A percentile compares a stretch with the other conserved stretches of the same genome.
Evolutionary conservation across 2,329 filamentous ascomycete genomes (phyloP).

Genomic region (Fusarium dimerum): DNA sequence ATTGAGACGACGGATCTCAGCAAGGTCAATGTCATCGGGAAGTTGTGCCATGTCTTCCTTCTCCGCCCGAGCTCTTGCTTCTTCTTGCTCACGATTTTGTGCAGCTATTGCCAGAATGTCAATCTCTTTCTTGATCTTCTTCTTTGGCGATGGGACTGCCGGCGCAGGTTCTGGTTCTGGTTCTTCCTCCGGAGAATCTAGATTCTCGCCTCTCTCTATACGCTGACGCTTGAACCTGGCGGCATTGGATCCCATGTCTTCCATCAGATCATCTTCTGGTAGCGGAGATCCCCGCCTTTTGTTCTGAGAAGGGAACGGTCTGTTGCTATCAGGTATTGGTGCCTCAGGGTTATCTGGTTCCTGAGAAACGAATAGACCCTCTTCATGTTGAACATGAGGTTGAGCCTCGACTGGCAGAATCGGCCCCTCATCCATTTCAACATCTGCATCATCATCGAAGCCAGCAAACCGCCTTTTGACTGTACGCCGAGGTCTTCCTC

Average conservation of each 20-base stretch:
- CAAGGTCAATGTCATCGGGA: slow-evolving; percentile 68
- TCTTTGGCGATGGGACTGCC: slow-evolving; percentile 36
- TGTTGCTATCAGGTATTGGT: slow-evolving; percentile 19
- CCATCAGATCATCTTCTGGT: slow-evolving; percentile 60
- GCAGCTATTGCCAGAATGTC: slow-evolving; percentile 70
- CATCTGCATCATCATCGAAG: slow-evolving; percentile 57
- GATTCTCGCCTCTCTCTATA: slow-evolving; percentile 58
- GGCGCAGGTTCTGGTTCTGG: slow-evolving; percentile 22
- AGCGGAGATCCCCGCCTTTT: slow-evolving; percentile 49
- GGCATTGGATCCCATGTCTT: slow-evolving; percentile 74
- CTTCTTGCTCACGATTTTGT: slow-evolving; percentile 63
- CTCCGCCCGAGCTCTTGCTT: slow-evolving; percentile 60
- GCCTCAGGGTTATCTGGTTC: slow-evolving; percentile 32
- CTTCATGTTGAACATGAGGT: slow-evolving; percentile 34
- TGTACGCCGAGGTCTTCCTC: slow-evolving; percentile 37
- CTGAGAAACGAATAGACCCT: slow-evolving; percentile 60
- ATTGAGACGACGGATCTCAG: slow-evolving; percentile 71
- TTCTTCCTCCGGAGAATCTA: slow-evolving; percentile 33
- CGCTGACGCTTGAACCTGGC: slow-evolving; percentile 78
- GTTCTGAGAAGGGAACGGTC: slow-evolving; percentile 37
- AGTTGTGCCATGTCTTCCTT: slow-evolving; percentile 53
- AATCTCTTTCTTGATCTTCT: slow-evolving; percentile 59
- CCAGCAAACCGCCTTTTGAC: slow-evolving; percentile 67
- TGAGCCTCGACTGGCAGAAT: slow-evolving; percentile 6
- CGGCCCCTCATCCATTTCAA: slow-evolving; percentile 34